phyloP scores from a whole-genome alignment of 768 basidiomycete genomes.

The Phanerochaete carnosa region DNA sequence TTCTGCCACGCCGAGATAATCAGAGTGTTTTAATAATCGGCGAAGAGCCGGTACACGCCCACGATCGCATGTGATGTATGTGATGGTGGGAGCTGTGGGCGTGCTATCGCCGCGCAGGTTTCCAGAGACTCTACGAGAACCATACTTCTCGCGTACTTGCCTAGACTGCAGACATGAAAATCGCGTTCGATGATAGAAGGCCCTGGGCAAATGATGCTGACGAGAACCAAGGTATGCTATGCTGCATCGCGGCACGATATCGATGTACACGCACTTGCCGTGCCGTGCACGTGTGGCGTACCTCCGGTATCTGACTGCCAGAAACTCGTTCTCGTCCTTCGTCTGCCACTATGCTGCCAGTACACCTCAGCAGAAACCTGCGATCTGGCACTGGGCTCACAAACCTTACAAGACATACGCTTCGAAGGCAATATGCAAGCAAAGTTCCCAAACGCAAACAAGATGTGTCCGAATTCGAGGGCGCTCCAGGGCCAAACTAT shows the following conservation, averaged over 20 bases:
- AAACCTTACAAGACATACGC: background rate
- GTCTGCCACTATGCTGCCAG: background rate
- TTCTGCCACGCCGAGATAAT: conserved; percentile 82
- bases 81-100: conserved; percentile 78
- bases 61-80: conserved; percentile 84
- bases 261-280: too few species aligned
- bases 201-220: too few species aligned
- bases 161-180: too few species aligned
- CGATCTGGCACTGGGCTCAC: background rate
- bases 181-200: too few species aligned
- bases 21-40: conserved; percentile 65
- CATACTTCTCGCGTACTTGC: too few species aligned
- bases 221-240: too few species aligned
- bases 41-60: conserved; percentile 78
- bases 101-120: conserved; percentile 46
- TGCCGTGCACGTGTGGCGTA: too few species aligned
- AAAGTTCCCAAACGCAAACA: background rate
- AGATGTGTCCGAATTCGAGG: background rate
- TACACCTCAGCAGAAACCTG: background rate
- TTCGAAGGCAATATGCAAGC: background rate
- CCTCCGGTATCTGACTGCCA: too few species aligned
- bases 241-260: too few species aligned
- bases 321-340: too few species aligned
- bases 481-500: background rate
- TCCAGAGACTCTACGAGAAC: conserved; percentile 39